These are phyloP conservation scores for Acanthamoeba lenticulata DNA, from an alignment of 208 protist genomes.

Conservation along the genomic window DNA sequence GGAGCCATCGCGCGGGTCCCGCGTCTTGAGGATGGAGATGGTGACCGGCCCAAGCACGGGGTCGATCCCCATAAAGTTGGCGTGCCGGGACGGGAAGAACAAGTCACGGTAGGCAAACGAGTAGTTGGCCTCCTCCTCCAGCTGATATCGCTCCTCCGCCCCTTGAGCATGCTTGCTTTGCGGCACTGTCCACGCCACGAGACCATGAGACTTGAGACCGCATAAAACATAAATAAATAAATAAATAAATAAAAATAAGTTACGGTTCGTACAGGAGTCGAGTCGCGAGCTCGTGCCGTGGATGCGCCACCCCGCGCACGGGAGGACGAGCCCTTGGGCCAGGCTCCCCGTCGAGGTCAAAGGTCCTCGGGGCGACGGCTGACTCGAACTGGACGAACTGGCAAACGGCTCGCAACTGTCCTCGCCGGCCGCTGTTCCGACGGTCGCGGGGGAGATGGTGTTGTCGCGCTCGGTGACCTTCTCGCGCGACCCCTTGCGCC, in stretches of 20 bases:
- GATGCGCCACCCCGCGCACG: conserved; percentile 14
- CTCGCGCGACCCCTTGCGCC: conserved; percentile 8
- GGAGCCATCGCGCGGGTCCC: not conserved
- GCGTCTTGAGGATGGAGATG: conserved; percentile 33
- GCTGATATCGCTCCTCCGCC: not conserved
- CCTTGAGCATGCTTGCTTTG: not conserved
- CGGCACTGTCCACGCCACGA: too few species aligned
- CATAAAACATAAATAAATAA: too few species aligned
- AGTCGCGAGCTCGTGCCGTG: not conserved
- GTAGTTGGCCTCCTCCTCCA: conserved; percentile 61
- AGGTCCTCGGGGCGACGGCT: not conserved
- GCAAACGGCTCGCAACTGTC: not conserved
- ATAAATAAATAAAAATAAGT: too few species aligned
- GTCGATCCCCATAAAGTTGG: conserved; percentile 31
- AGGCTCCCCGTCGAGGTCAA: not conserved
- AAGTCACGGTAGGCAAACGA: conserved; percentile 30
- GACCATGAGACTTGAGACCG: too few species aligned
- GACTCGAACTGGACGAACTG: not conserved
- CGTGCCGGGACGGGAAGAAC: conserved; percentile 1
- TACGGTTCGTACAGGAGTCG: not conserved
- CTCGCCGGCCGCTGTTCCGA: not conserved
- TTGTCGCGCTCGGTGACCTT: not conserved
- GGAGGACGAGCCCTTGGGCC: not conserved
- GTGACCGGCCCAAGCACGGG: conserved; percentile 5
- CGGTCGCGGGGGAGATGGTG: not conserved